Evolutionary conservation across 2,329 filamentous ascomycete genomes (phyloP), one percentile per base, ranked within the genome.

Genomic region (Cladosporium austrohemisphaericum): DNA sequence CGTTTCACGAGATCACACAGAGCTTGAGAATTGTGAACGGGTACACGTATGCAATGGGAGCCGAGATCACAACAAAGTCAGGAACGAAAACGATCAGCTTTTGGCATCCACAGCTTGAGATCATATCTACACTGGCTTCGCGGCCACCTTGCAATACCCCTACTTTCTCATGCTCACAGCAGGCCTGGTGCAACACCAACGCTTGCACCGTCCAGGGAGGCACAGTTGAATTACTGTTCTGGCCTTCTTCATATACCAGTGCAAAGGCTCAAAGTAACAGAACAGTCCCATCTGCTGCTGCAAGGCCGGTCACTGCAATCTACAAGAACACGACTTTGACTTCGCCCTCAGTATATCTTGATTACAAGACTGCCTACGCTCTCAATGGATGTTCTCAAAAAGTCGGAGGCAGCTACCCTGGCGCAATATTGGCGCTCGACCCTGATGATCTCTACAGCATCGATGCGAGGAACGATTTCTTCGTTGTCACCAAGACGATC

Each of bases 261-360:
- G 18, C 37, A 19, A 43, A 18, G 16, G 13, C 40, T 4, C 32
- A 25, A 28, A 26, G n/a, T 37, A 49, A 23, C 20, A 25, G 13
- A 14, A 16, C 19, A 7, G 20, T 14, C 22, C 13, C 20, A n/a
- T 13, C 16, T 5, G 20, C 8, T 41, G 8, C 25, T 28, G n/a
- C 20, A 4, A 14, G n/a, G 26, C 22, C 46, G 16, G 50, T 51
- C 18, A 54, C 56, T 9, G 48, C 49, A 13, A 26, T 55, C 4
- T 58, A 53, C 48, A 41, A 53, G 22, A 55, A 54, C 26, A 35
- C 26, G 13, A 56, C 53, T 23, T 28, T 60, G 16, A 60, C 55
- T 18, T 60, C 56, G 10, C 49, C 51, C 5, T 52, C 54, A n/a
- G 52, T 58, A 7, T 58, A 58, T 40, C 53, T 59, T 19, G 43